Evolutionary conservation across 176 grass and related monocot species (phyloP).

Genomic region (Paspalum notatum): DNA sequence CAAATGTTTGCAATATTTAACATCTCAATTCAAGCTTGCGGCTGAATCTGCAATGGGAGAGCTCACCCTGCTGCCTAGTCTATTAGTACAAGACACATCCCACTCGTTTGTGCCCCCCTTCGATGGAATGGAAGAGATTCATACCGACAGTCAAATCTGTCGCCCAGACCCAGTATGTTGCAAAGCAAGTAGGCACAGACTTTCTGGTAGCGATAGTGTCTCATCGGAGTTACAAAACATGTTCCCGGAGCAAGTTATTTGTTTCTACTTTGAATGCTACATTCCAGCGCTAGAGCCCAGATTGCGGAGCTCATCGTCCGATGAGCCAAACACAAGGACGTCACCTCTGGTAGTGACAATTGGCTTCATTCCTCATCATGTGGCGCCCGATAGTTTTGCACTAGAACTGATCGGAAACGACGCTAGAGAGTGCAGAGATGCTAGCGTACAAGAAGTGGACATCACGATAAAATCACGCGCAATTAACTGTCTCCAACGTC

Average conservation of each 20-base stretch:
- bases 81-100: background rate
- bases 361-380: background rate
- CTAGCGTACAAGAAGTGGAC: background rate
- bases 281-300: background rate
- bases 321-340: background rate
- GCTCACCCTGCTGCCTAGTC: background rate
- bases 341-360: background rate
- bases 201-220: background rate
- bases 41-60: background rate
- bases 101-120: background rate
- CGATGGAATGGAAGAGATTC: background rate
- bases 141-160: background rate
- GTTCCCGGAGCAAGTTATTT: background rate
- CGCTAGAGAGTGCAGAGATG: background rate
- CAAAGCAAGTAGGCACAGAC: background rate
- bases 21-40: background rate
- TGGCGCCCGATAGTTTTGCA: too few species aligned
- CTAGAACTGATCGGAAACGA: too few species aligned
- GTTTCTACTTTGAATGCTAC: background rate
- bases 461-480: background rate
- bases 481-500: background rate
- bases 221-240: background rate
- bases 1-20: background rate
- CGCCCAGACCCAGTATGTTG: constrained; percentile 14
- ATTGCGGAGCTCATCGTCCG: background rate